These are phyloP conservation scores for Auricularia auricula-judae DNA, from an alignment of 768 basidiomycete species.

Conservation along the genomic window DNA sequence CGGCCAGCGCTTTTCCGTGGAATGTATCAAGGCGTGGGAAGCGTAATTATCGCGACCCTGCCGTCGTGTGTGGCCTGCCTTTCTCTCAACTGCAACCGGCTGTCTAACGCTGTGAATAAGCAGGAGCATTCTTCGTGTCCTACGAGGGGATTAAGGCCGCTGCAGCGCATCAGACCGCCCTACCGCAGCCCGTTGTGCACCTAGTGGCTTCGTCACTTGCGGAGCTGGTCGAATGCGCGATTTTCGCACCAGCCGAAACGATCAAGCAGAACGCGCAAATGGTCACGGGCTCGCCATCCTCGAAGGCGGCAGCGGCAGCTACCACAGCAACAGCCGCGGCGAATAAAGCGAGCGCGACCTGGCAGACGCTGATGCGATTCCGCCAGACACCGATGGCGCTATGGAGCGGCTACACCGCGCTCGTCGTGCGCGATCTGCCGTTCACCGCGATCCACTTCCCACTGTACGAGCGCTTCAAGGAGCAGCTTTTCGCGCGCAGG, in stretches of 20 bases:
- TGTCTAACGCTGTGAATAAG: not conserved
- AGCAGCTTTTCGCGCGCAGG: constrained; percentile 43
- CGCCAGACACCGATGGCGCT: not conserved
- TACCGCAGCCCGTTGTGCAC: not conserved
- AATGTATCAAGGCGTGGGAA: constrained; percentile 89
- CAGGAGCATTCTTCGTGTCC: not conserved
- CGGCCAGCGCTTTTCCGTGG: constrained; percentile 42
- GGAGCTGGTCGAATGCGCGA: not conserved
- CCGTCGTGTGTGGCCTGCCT: not conserved
- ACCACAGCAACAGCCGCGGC: too few relatives aligned
- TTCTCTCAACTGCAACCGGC: not conserved
- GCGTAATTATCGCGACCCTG: constrained; percentile 59
- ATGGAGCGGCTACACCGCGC: not conserved
- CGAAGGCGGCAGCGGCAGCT: not conserved
- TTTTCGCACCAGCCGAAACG: not conserved
- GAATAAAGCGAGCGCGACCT: not conserved
- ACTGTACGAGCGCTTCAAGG: constrained; percentile 81
- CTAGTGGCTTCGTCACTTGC: not conserved
- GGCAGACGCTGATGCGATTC: not conserved
- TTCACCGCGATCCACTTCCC: constrained; percentile 96
- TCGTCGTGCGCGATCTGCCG: constrained; percentile 54
- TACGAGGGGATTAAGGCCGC: not conserved
- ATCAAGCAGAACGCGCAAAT: not conserved
- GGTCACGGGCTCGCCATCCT: not conserved
- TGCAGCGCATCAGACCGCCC: not conserved